Conservation (phyloP, 169 alveolate species). For the Cystoisospora suis region DNA sequence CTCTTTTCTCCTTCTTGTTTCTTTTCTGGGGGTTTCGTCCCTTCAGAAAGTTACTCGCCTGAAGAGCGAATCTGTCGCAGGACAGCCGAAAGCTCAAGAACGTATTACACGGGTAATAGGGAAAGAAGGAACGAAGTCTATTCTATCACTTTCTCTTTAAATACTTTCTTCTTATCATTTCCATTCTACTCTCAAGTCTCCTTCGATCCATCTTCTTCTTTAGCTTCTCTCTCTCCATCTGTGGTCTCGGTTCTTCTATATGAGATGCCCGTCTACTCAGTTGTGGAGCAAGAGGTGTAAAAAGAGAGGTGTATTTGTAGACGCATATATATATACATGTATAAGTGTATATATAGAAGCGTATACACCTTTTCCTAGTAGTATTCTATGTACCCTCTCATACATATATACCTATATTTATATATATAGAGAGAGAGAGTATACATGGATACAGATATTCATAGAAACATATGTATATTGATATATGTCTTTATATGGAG, state of each 20-base stretch:
- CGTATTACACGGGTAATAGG: background rate
- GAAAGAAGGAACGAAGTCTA: background rate
- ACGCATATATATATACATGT: background rate
- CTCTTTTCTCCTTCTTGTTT: background rate
- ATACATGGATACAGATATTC: too few species aligned
- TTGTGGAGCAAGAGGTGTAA: background rate
- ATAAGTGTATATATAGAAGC: background rate
- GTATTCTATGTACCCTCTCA: too few species aligned
- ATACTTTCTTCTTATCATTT: background rate
- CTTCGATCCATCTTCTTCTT: background rate
- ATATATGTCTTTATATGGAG: too few species aligned
- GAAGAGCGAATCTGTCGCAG: conserved; percentile 9
- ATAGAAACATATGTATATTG: too few species aligned
- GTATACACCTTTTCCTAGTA: too few species aligned
- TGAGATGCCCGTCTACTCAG: background rate
- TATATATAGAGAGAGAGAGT: too few species aligned
- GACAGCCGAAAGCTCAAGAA: background rate
- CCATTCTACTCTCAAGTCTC: background rate
- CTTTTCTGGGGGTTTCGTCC: background rate
- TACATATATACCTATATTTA: too few species aligned
- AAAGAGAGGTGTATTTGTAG: background rate
- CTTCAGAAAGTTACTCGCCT: background rate
- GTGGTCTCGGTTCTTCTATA: background rate
- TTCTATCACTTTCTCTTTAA: background rate
- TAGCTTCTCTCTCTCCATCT: background rate